Evolutionary conservation across 2,329 filamentous ascomycete species (phyloP).

Genomic region (Cryphonectria naterciae): DNA sequence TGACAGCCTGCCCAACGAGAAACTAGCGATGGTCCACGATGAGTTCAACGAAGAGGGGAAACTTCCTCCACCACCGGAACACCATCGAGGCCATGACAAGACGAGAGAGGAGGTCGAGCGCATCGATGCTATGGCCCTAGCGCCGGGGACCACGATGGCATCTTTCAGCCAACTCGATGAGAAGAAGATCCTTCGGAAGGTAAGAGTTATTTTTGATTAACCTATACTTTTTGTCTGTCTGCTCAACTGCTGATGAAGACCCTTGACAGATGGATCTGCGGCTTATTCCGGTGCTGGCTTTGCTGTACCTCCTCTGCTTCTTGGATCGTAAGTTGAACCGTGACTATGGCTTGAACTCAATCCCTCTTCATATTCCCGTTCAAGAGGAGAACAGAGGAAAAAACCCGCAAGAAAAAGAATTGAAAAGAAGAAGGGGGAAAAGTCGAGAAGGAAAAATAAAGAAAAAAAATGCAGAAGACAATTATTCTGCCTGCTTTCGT

Average conservation of each 20-base stretch:
- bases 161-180: slow-evolving; percentile 52
- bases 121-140: slow-evolving; percentile 29
- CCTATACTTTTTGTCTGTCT: slow-evolving; percentile 65
- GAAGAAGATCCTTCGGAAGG: slow-evolving; percentile 62
- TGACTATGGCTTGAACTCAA: background rate
- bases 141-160: slow-evolving; percentile 28
- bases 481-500: slow-evolving; percentile 60
- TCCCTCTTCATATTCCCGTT: background rate
- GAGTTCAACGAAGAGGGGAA: slow-evolving; percentile 15
- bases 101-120: slow-evolving; percentile 26
- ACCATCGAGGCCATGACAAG: slow-evolving; percentile 17
- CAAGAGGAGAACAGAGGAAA: background rate
- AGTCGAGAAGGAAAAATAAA: too few relatives aligned
- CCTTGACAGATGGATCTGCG: slow-evolving; percentile 56
- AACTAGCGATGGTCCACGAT: slow-evolving; percentile 20
- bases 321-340: slow-evolving; percentile 55
- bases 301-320: slow-evolving; percentile 71
- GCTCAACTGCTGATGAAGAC: slow-evolving; percentile 39
- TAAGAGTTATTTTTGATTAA: slow-evolving; percentile 44
- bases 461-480: background rate
- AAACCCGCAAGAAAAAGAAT: background rate
- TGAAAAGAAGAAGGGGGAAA: background rate
- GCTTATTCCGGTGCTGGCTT: slow-evolving; percentile 65
- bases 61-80: background rate
- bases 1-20: slow-evolving; percentile 16